Base-by-base conservation (phyloP, 2,329 filamentous ascomycete genomes). In the Byssothecium circinans region DNA sequence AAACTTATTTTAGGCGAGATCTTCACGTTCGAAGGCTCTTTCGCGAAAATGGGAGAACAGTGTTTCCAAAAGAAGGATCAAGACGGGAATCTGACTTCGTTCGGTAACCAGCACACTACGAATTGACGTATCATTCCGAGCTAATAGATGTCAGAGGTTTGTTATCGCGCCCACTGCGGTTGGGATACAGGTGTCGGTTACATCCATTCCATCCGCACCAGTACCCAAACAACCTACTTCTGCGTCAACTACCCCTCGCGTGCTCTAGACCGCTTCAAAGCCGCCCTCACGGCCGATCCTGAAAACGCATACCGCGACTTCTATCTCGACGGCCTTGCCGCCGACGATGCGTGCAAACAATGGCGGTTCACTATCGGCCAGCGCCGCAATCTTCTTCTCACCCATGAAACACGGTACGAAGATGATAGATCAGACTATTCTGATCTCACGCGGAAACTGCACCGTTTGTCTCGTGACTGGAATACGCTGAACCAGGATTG, bases 21-120 rank as follows among this genome's bases (percentile, higher is more conserved):
- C 2, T 63, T 53, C 30, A 47, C 45, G 1, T 22, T 47, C 11
- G 35, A 54, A 27, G 54, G 56, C 8, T 45, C 44, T 12, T 63
- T 58, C 57, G 53, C 60, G 1, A 65, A 63, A 35, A 62, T 65
- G 60, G 57, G 58, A 3, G 56, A 56, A n/a, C 56, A 61, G 17
- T 32, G 40, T 12, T 56, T 50, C 23, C 15, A 50, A 4, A 23
- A 27, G 3, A 40, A 49, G 23, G 36, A 56, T 35, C 32, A 45
- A 1, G 27, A 50, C 11, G 47, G 44, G 8, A 17, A 40, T 7
- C 22, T 62, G 8, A 29, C 27, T 6, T 48, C 52, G 10, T 59
- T 58, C 18, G 57, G 58, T 60, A 53, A n/a, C n/a, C n/a, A n/a
- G n/a, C n/a, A n/a, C n/a, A n/a, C n/a, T n/a, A n/a, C n/a, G n/a